A percentile compares a stretch with the other conserved stretches of the same genome.
Evolutionary conservation across 2,329 filamentous ascomycete genomes (phyloP).

Genomic region (Aspergillus niger): DNA sequence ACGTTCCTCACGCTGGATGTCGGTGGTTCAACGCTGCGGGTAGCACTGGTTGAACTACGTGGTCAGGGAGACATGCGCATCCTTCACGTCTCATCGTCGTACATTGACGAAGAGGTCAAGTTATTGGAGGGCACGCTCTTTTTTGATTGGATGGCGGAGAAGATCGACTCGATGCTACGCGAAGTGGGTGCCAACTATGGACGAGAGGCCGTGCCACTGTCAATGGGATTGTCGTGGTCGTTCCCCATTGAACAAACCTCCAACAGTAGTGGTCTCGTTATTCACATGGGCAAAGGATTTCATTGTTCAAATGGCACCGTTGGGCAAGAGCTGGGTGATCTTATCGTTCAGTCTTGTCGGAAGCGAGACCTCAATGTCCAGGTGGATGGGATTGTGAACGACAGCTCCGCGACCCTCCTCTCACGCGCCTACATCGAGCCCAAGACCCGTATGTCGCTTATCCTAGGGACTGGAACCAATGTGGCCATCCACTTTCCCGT

Average conservation of each 20-base stretch:
- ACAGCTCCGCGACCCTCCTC: conserved; percentile 62
- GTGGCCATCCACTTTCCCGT: conserved; percentile 64
- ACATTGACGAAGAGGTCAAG: conserved; percentile 60
- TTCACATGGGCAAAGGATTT: conserved; percentile 68
- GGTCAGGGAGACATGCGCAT: conserved; percentile 56
- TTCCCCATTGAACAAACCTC: conserved; percentile 68
- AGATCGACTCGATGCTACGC: conserved; percentile 58
- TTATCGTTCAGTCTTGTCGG: conserved; percentile 62
- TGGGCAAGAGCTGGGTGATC: conserved; percentile 60
- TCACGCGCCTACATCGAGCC: conserved; percentile 64
- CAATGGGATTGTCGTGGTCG: conserved; percentile 66
- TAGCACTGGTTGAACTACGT: conserved; percentile 62
- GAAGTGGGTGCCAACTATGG: conserved; percentile 44
- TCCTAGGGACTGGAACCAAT: conserved; percentile 67
- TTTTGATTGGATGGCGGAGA: conserved; percentile 68
- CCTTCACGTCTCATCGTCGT: conserved; percentile 55
- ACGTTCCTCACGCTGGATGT: conserved; percentile 65
- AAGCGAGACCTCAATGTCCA: conserved; percentile 58
- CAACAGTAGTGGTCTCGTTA: conserved; percentile 56
- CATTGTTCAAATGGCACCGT: conserved; percentile 60
- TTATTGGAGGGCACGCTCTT: conserved; percentile 58
- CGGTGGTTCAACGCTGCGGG: conserved; percentile 66
- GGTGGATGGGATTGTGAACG: conserved; percentile 65
- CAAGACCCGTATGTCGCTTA: conserved; percentile 63
- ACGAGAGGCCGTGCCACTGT: conserved; percentile 44